These are phyloP conservation scores for Arthrobotrys pseudoclavata DNA, from an alignment of 2,329 filamentous ascomycete species.

Conservation along the genomic window DNA sequence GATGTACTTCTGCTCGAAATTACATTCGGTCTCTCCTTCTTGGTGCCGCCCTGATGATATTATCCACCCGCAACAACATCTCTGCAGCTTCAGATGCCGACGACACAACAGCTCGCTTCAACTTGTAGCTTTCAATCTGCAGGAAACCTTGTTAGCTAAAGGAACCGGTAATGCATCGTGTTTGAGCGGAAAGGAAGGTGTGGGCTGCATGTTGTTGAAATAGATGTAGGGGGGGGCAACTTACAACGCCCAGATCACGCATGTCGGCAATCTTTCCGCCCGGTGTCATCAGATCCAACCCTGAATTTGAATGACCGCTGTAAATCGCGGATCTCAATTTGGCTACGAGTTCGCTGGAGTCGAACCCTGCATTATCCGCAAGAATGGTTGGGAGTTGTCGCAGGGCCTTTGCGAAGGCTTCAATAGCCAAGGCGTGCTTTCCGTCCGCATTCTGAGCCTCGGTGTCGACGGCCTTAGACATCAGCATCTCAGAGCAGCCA, in stretches of 20 bases:
- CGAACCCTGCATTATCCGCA: constrained; percentile 95
- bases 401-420: constrained; percentile 87
- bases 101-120: constrained; percentile 97
- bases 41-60: constrained; percentile 95
- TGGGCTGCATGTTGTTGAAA: background rate
- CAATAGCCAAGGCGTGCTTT: constrained; percentile 95
- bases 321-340: constrained; percentile 94
- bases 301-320: constrained; percentile 91
- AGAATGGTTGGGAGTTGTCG: constrained; percentile 95
- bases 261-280: constrained; percentile 95
- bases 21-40: constrained; percentile 72
- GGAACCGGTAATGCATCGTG: background rate
- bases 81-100: constrained; percentile 97
- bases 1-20: constrained; percentile 19
- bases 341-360: constrained; percentile 93
- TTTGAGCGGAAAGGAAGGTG: background rate
- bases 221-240: constrained; percentile 20
- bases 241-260: constrained; percentile 84
- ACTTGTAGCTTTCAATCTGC: constrained; percentile 94
- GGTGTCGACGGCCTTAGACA: constrained; percentile 97
- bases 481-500: constrained; percentile 97
- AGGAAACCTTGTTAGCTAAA: background rate
- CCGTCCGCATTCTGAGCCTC: constrained; percentile 93
- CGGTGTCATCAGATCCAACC: constrained; percentile 87
- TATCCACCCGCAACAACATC: constrained; percentile 94